Base-by-base conservation (phyloP, 345 rosid genomes). In the Syzygium oleosum region DNA sequence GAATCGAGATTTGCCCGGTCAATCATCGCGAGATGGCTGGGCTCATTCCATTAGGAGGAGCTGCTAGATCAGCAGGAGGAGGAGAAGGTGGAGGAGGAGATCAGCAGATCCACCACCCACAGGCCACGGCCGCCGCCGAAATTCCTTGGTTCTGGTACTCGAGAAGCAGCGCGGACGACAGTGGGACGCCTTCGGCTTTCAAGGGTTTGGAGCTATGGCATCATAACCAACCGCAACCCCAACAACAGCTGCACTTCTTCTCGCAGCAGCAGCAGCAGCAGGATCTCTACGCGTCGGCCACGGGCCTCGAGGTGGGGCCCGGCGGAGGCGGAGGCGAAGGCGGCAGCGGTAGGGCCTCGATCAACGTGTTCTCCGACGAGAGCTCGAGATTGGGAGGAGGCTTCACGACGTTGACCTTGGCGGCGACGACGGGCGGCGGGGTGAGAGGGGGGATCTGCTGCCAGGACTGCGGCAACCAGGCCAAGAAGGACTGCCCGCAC, bases 391-490 rank as follows among this genome's bases (percentile, higher is more conserved):
- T 52, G 10, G 88, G 85, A 59, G 77, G 84, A 52, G 87, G 87
- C 51, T 38, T 53, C 38, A 68, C 80, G 7, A 87, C 92, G 86
- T 88, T 87, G 78, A 63, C 89, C 43, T 54, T 25, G 85, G 85
- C 68, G 13, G 88, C 23, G 91, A 89, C 80, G 19, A 17, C 89
- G 92, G 89, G 87, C 86, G 87, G 63, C 38, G 88, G 11, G 9
- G 61, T 86, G 59, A 88, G 91, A 5, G 89, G 91, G 29, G 93
- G 93, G 38, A 88, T 91, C 51, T 94, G 95, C 90, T 96, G 99
- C 87, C 97, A 95, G 89, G 99, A 96, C 85, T 96, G 99, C 84
- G 99, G 99, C 49, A 96, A 96, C 86, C 99, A 96, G 88, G 99
- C 99, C 11, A 96, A 96, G 93, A 96, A 95, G 90, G 98, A 96